Conservation (phyloP, 495 filamentous ascomycete genomes). For the Xanthoparmelia taractica region DNA sequence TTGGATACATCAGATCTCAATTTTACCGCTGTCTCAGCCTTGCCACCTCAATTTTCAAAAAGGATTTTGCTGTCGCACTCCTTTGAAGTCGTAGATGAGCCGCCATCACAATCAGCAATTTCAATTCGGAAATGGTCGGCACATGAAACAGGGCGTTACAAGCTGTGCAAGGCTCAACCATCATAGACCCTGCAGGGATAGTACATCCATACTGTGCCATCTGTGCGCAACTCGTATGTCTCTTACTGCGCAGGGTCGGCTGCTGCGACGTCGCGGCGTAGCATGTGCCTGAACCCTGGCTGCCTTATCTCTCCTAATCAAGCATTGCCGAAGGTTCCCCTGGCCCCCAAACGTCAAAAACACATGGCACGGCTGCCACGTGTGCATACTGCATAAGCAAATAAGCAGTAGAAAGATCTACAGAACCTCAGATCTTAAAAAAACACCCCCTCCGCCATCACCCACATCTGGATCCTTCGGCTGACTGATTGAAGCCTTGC, state of each 20-base stretch:
- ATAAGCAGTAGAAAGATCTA: background rate
- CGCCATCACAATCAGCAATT: background rate
- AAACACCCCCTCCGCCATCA: background rate
- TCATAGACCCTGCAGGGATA: background rate
- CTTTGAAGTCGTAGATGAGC: background rate
- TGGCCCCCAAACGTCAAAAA: constrained; percentile 8
- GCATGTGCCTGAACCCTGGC: background rate
- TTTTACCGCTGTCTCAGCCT: background rate
- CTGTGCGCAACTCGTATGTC: background rate
- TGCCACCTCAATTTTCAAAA: background rate
- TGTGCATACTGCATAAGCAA: constrained; percentile 9
- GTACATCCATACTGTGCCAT: constrained; percentile 1
- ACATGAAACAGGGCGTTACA: constrained; percentile 15
- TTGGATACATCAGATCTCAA: constrained; percentile 1
- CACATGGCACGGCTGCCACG: constrained; percentile 7
- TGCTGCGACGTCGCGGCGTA: constrained; percentile 1
- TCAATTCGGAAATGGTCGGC: background rate
- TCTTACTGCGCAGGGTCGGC: background rate
- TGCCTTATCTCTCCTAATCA: background rate
- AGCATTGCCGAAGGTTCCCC: background rate
- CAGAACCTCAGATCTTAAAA: constrained; percentile 1
- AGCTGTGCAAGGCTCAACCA: constrained; percentile 14
- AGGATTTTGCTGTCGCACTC: background rate
- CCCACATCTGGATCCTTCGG: constrained; percentile 5
- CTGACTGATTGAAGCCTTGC: background rate